Evolutionary conservation across 257 asterid species (phyloP), one percentile per base, ranked within the genome.

Genomic region (Handroanthus guayacan): DNA sequence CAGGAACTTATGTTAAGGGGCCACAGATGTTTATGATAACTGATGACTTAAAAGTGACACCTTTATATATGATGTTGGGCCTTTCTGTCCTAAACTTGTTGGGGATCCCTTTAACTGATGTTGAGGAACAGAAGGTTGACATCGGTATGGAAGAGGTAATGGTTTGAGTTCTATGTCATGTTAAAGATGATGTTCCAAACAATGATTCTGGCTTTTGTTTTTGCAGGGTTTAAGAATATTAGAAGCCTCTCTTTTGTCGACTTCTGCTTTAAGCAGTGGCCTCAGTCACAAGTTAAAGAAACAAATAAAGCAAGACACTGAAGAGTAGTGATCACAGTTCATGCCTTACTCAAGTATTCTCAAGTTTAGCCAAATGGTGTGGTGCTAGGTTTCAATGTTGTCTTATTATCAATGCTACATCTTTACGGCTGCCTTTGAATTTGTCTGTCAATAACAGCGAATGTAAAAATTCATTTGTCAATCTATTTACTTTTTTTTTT

Each of bases 71-170:
- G 54, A 9, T 25, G 12, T 56, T 78, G 1, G 44, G 31, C 25
- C 8, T 81, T 47, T 56, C 72, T 1, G 39, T 16, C 41, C 54
- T 81, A 17, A 31, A 14, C 3, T 14, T 3, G 45, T 5, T 76
- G 69, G 34, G 71, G 5, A 67, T 81, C 39, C 57, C 45, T 18
- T 18, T 75, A 0, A 41, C 57, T 18, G 84, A 80, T 64, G 65
- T 75, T 68, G 20, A 31, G 7, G 80, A 80, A 70, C n/a, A 62
- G 34, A 78, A 63, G 64, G 12, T 80, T 16, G 18, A 62, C 11
- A 38, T 80, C 8, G 81, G 75, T 13, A 6, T 75, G 63, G 58
- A 80, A 62, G 84, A 75, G 80, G 84, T 80, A 69, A 38, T 54
- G 2, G 4, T 20, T 9, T 20, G 3, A 55, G 1, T 43, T 16